Evolutionary conservation across 805 yeast genomes (phyloP).

Genomic region (Pichia cephalocereana): DNA sequence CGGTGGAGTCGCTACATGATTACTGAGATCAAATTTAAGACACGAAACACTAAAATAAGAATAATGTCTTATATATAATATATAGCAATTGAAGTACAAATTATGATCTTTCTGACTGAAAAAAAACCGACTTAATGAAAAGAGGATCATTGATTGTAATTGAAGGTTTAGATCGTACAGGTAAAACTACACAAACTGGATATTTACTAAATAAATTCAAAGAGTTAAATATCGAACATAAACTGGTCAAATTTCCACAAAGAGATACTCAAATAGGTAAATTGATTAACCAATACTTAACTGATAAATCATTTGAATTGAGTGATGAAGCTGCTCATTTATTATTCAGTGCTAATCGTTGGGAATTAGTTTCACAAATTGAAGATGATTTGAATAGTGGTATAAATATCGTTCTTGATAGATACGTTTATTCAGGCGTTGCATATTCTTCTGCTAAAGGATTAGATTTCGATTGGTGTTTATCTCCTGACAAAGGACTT

Average conservation of each 20-base stretch:
- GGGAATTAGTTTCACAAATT: conserved; percentile 65
- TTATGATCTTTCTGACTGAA: too few relatives aligned
- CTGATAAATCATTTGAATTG: conserved; percentile 37
- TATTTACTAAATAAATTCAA: conserved; percentile 26
- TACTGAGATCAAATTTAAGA: too few relatives aligned
- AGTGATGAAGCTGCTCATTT: conserved; percentile 81
- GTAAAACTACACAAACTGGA: conserved; percentile 78
- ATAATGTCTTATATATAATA: too few relatives aligned
- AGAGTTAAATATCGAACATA: conserved; percentile 27
- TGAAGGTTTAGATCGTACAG: conserved; percentile 94
- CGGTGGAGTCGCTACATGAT: too few relatives aligned
- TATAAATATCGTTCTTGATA: conserved; percentile 53
- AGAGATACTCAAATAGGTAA: conserved; percentile 75
- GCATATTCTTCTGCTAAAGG: conserved; percentile 89
- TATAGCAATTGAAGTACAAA: too few relatives aligned
- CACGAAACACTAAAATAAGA: too few relatives aligned
- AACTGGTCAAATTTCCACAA: conserved; percentile 76
- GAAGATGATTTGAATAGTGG: conserved; percentile 41
- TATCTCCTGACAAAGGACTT: conserved; percentile 71
- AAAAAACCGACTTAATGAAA: neutral
- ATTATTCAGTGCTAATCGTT: conserved; percentile 84
- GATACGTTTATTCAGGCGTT: conserved; percentile 88
- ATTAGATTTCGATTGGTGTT: conserved; percentile 67
- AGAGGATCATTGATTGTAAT: conserved; percentile 72
- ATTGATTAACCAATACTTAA: conserved; percentile 65